Evolutionary conservation across 345 rosid genomes (phyloP), one percentile per base, ranked within the genome.

Genomic region (Citrus mangshanensis): DNA sequence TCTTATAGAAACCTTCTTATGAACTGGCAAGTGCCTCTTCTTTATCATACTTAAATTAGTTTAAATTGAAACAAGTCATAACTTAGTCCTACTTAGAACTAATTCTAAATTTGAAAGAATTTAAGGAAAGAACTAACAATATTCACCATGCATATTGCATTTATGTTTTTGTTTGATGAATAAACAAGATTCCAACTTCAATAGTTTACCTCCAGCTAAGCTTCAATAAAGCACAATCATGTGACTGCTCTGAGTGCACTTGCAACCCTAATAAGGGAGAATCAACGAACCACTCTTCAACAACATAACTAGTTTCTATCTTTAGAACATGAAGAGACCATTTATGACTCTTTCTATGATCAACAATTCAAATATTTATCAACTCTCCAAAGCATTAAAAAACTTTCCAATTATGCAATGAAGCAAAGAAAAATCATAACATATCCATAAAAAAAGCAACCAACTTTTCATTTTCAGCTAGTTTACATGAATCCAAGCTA

Each of bases 1-100:
- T 93, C 65, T 75, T 86, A 73, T 80, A 80, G 59, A 95, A 93
- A 82, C 84, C 98, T 61, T 95, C 92, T 70, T 95, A 95, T 74
- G 97, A 95, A 81, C 97, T 90, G 86, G 97, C 82, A 89, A 81
- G 83, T 60, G 28, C 49, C 18, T 63, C 68, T 75, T 7, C 32
- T 63, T 60, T 61, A 5, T 51, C 14, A 2, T 9, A 10, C 34
- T 25, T 30, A 46, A 46, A 46, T 46, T 3, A 12, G 51, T 46
- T 46, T 12, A 13, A 13, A 10, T 3, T 46, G 51, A 46, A 46
- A 13, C 5, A 1, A 12, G 18, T 46, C 18, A 13, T 16, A 46
- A 16, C 51, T 46, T 46, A 46, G 4, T 46, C 51, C 51, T 2
- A 13, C 18, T 3, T 13, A 46, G 51, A 46, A 46, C 18, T 46